Conservation (phyloP, 208 protist genomes). For the Leishmania aethiopica region DNA sequence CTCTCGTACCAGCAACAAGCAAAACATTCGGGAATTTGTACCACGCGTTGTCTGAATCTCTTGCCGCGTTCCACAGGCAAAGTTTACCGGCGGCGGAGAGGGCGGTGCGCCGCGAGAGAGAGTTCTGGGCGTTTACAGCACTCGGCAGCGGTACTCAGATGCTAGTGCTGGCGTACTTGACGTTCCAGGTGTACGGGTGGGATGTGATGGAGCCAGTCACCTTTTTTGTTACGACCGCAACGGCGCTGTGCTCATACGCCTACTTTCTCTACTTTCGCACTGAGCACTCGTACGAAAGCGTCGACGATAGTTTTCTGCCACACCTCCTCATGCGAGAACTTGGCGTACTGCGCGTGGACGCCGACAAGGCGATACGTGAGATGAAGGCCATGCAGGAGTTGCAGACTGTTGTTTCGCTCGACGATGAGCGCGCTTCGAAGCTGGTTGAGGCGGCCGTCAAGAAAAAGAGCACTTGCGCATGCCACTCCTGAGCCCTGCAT, state of each 20-base stretch:
- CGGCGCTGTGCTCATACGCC: slow-evolving; percentile 49
- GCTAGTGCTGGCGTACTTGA: slow-evolving; percentile 72
- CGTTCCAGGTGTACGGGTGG: slow-evolving; percentile 81
- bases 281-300: slow-evolving; percentile 50
- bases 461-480: neutral
- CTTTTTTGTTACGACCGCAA: slow-evolving; percentile 75
- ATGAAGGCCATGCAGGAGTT: slow-evolving; percentile 30
- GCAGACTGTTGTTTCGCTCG: slow-evolving; percentile 11
- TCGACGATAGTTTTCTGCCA: slow-evolving; percentile 59
- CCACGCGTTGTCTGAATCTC: neutral
- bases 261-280: slow-evolving; percentile 63
- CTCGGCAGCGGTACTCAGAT: slow-evolving; percentile 71
- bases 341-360: slow-evolving; percentile 5
- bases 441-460: slow-evolving; percentile 11
- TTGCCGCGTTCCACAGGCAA: slow-evolving; percentile 7
- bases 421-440: slow-evolving; percentile 22
- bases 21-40: slow-evolving; percentile 1
- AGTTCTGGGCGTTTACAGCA: slow-evolving; percentile 71
- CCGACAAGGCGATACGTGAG: slow-evolving; percentile 24
- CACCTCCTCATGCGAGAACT: slow-evolving; percentile 38
- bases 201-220: slow-evolving; percentile 85
- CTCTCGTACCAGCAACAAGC: slow-evolving; percentile 36
- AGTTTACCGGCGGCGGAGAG: slow-evolving; percentile 10
- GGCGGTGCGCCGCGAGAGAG: slow-evolving; percentile 33
- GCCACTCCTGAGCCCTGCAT: neutral